Evolutionary conservation across 169 alveolate species (phyloP), one percentile per base, ranked within the genome.

Genomic region (Fabrea salina): DNA sequence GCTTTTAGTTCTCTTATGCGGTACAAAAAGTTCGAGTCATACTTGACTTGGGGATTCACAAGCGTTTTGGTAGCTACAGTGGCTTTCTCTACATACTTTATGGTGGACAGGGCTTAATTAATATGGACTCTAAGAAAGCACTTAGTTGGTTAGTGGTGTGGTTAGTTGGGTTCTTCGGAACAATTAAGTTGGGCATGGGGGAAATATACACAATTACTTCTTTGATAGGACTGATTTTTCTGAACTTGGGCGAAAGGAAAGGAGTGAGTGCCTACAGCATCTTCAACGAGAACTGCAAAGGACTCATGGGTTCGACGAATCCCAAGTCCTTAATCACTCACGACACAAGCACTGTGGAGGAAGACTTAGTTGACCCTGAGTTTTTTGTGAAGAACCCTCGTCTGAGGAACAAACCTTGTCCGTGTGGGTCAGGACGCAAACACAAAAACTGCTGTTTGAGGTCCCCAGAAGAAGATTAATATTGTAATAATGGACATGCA

Each of bases 231-330:
- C 37, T 74, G 19, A 74, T 74, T 53, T 74, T 74, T 39, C 13
- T 8, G 11, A 74, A 54, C 50, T 37, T 74, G 32, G 81, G 81
- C 25, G 40, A 50, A 22, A 25, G 81, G 16, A 54, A 54, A 37
- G 81, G 81, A 54, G 66, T 25, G 13, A 53, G 72, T 32, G 81
- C 81, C 33, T 74, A 74, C 54, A 74, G 81, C 35, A 56, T 74
- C 4, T 74, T 74, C 40, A 74, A 74, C 35, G 57, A 50, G 11
- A 56, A 56, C 0, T 74, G 68, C 22, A 25, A 54, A 54, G 37
- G 35, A 16, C 13, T 74, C 16, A 40, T 43, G 27, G 81, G 81
- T 5, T 27, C 35, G 25, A 27, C 58, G 33, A 22, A 27, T 6
- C 27, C 51, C 1, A 54, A 30, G 5, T n/a, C 22, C 27, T 27